Base-by-base conservation (phyloP, 2,329 filamentous ascomycete genomes). In the Plectosphaerella plurivora region DNA sequence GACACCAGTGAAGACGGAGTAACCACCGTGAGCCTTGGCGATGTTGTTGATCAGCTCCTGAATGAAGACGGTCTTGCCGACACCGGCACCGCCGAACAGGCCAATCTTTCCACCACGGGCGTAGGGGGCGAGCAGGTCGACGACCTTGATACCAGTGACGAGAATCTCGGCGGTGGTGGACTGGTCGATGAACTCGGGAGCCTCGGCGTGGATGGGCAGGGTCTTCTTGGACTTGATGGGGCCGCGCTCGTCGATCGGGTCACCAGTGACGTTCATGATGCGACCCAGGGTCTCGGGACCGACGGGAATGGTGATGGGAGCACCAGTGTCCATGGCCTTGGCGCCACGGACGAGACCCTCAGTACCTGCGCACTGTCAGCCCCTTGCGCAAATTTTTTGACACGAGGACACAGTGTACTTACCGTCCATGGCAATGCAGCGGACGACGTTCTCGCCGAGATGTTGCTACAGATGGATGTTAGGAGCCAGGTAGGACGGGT, bases 11-110 rank as follows among this genome's bases (percentile, higher is more conserved):
- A 99, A 99, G 74, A 99, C 94, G 64, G 94, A 99, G 89, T 96
- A 99, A 96, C 94, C 94, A 96, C 94, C 94, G 83, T 99, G 94
- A 67, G 94, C 94, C 87, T 97, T 97, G 80, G 94, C 94, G 73
- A 99, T 97, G 88, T 99, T 99, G 91, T 99, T 99, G 83, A 99
- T 99, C 73, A 99, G 82, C 82, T 99, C 94, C 86, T 99, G 94
- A 77, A 99, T 99, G 84, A 97, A 99, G 74, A 99, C 94, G 75
- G 94, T 99, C 89, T 99, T 99, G 78, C 94, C 94, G 84, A 99
- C 94, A 95, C 94, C 94, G 69, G 94, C 94, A 93, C 94, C 94
- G 81, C 94, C 94, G 82, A 99, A 99, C 66, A 99, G 91, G 90
- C 94, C 94, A 85, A 99, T 99, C 89, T 99, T 99, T 87, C 94